Base-by-base conservation (phyloP, 2,329 filamentous ascomycete species). In the Neurospora crassa region DNA sequence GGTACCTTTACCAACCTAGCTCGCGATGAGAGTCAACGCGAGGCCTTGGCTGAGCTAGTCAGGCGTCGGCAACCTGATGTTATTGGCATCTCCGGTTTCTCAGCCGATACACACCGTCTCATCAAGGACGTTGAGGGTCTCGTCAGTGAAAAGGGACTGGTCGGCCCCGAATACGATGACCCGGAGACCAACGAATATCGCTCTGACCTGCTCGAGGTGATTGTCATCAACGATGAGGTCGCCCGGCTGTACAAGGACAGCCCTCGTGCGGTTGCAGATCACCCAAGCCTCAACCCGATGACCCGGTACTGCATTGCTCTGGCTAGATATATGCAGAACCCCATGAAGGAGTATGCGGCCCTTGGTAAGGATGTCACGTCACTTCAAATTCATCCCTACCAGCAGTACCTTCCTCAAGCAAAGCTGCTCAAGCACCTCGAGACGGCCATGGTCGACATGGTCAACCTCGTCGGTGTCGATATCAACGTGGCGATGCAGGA, bases 371-470 rank as follows among this genome's bases (percentile, higher is more conserved):
- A 98, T 78, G 89, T 98, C 72, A 84, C 91, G 14, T 97, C 95
- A 1, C 87, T 99, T 72, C 88, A 90, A 24, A 97, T 97, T 81
- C 94, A 97, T 76, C 89, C 92, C 3, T 94, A 94, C 76, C 96
- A 99, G 79, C 91, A 94, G 73, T 87, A 97, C 40, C 86, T 99
- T 16, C 91, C 94, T 0, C 89, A 94, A 73, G 95, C 98, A 45
- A 94, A 97, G 82, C 86, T 99, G 47, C 84, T 91, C 73, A 94
- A 92, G 79, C 89, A 93, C 72, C 86, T 99, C 18, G 96, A 99
- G 78, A 96, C 92, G n/a, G 93, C 95, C 67, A 92, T 99, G 89
- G 95, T 99, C 12, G 96, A 99, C 79, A 97, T 97, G 87, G 96
- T 99, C 76, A 99, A 99, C 79, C 89, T 99, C 63, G 94, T 94